Evolutionary conservation across 345 rosid genomes (phyloP), one percentile per base, ranked within the genome.

Genomic region (Chamaenerion angustifolium): DNA sequence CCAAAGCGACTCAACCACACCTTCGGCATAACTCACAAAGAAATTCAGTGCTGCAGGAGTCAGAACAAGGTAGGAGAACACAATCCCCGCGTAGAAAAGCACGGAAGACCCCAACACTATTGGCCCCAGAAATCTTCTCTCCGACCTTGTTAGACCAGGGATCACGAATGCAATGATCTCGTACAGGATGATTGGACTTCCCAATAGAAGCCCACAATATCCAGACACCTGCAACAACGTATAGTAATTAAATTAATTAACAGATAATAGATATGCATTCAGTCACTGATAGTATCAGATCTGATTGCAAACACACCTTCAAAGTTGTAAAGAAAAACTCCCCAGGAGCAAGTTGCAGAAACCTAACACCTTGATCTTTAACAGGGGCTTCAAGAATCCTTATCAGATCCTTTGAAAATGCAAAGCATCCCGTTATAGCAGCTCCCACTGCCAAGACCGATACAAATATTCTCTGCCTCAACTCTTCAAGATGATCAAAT

Each of bases 31-130:
- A 55, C 59, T 78, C 41, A 92, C 96, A 58, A 92, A 92, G 83
- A 86, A 90, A 59, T 86, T 90, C 65, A 90, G 74, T 56, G 98
- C 98, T 42, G 94, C 98, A n/a, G 96, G 98, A 57, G 89, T 78
- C 51, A 90, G 68, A 55, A 90, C 67, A 69, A 58, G 59, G 76
- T 90, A 90, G 55, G 98, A 90, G 76, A 90, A 90, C 23, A 58
- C 42, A 11, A 90, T 74, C 45, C 98, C 98, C 19, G 85, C 83
- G 56, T 90, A 83, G 71, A 90, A 90, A 44, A 90, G 86, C 64
- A 90, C 75, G 0, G 98, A 90, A 48, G 98, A 90, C 47, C 95
- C 94, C 7, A 90, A 66, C 21, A 86, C 96, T 51, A 90, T 86
- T 6, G 98, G 96, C 48, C 96, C 98, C 52, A 90, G 63, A 64